Evolutionary conservation across 1,284 basidiomycete genomes (phyloP).

Genomic region (Boletus sp.): DNA sequence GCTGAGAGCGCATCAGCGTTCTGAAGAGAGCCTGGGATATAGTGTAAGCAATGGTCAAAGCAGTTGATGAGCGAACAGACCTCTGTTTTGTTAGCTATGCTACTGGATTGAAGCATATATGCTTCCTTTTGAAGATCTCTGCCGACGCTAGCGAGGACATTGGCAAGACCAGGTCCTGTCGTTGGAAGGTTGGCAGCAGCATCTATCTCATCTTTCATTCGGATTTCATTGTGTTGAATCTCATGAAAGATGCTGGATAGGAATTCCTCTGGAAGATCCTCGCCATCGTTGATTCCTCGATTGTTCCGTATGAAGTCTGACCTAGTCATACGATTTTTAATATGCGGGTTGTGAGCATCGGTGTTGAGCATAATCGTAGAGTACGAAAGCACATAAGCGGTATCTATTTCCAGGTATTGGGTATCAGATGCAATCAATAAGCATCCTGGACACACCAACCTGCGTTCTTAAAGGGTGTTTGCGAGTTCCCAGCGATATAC

Average conservation of each 20-base stretch:
- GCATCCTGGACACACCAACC: constrained; percentile 39
- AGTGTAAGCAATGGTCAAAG: constrained; percentile 1
- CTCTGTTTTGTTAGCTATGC: constrained; percentile 95
- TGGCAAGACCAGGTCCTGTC: constrained; percentile 70
- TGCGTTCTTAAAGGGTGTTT: constrained; percentile 80
- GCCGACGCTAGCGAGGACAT: constrained; percentile 82
- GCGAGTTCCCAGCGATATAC: constrained; percentile 83
- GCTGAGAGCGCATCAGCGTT: constrained; percentile 84
- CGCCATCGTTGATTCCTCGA: constrained; percentile 88
- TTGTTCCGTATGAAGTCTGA: constrained; percentile 90
- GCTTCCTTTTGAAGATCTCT: constrained; percentile 92
- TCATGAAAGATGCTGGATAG: constrained; percentile 81
- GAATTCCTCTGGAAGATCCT: constrained; percentile 83
- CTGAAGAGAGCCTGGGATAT: constrained; percentile 73
- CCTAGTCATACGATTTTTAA: constrained; percentile 91
- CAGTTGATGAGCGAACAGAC: constrained; percentile 35
- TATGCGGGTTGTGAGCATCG: constrained; percentile 90
- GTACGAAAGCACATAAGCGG: constrained; percentile 90
- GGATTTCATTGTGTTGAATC: constrained; percentile 87
- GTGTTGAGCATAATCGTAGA: constrained; percentile 95
- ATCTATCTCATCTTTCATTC: constrained; percentile 96
- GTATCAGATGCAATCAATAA: constrained; percentile 11
- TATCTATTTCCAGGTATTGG: constrained; percentile 49
- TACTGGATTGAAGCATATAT: constrained; percentile 89
- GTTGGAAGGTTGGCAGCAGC: constrained; percentile 44